Percentiles rank a stretch among this genome's conserved stretches.
phyloP scores from a whole-genome alignment of 495 filamentous ascomycete genomes.

The Aspergillus nidulans region DNA sequence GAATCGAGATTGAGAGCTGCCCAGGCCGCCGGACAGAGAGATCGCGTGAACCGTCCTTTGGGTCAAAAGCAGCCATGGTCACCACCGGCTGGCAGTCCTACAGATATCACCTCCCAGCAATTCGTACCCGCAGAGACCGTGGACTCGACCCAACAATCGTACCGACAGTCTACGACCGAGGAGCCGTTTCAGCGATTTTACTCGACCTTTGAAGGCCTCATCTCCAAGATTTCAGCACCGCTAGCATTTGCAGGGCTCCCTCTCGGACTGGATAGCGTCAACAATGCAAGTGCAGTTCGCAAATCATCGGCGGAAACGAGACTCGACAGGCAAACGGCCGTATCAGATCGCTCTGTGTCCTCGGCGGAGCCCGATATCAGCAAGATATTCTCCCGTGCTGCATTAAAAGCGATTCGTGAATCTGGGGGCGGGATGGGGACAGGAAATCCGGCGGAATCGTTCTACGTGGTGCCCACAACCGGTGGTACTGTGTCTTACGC shows the following conservation, averaged over 20 bases:
- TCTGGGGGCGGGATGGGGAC: slow-evolving; percentile 36
- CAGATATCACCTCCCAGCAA: slow-evolving; percentile 35
- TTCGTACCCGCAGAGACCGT: slow-evolving; percentile 24
- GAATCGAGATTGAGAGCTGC: slow-evolving; percentile 32
- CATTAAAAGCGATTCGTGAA: slow-evolving; percentile 64
- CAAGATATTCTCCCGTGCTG: slow-evolving; percentile 73
- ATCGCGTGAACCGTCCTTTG: slow-evolving; percentile 21
- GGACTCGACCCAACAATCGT: slow-evolving; percentile 13
- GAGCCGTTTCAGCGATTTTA: slow-evolving; percentile 88
- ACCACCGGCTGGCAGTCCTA: slow-evolving; percentile 30
- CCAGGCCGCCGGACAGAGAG: slow-evolving; percentile 20
- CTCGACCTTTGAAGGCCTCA: slow-evolving; percentile 75
- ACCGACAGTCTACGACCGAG: slow-evolving; percentile 42
- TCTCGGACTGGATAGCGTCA: slow-evolving; percentile 52
- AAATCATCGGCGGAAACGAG: slow-evolving; percentile 39
- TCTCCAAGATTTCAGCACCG: slow-evolving; percentile 80
- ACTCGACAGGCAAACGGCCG: slow-evolving; percentile 33
- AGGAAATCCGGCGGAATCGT: slow-evolving; percentile 64
- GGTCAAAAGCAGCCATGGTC: slow-evolving; percentile 34
- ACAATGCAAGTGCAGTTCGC: slow-evolving; percentile 30
- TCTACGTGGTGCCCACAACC: slow-evolving; percentile 90
- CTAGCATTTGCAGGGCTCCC: slow-evolving; percentile 91
- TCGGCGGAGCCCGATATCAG: slow-evolving; percentile 65
- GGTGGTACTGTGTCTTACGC: slow-evolving; percentile 89
- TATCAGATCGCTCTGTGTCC: slow-evolving; percentile 31